Evolutionary conservation across 257 asterid species (phyloP), one percentile per base, ranked within the genome.

Genomic region (Verbascum thapsus): DNA sequence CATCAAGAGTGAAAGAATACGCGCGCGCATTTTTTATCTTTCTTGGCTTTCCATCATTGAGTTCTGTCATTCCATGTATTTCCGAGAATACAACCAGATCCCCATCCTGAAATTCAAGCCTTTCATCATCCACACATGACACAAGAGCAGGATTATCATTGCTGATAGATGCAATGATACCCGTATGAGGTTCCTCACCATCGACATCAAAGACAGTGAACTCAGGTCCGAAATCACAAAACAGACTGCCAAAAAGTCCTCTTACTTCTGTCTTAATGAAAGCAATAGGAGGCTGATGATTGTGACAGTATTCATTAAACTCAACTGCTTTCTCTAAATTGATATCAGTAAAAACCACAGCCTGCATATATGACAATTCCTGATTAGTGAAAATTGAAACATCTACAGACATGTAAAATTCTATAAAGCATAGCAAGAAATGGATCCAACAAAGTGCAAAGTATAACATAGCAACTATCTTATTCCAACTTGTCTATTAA

Each of bases 21-120:
- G 96, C 90, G 42, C 96, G 82, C 2, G 96, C 81, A 71, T 69
- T 78, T 53, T 60, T 75, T 32, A 91, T 75, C 72, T 81, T 91
- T 74, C 98, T 83, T n/a, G 95, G 96, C 76, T 85, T 91, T 70
- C 98, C 98, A 78, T 88, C 98, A 75, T 88, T 91, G 44, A 91
- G 91, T 55, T 86, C 95, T 4, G 91, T 76, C 98, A 88, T 91
- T 52, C 98, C 98, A 16, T 67, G 80, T 12, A 91, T 61, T 78
- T 91, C 98, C 47, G 98, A 88, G 72, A 91, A 91, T 61, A 88
- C 84, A 40, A 91, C 96, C 50, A 85, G 80, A 70, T 91, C 96
- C 55, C 96, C 96, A 56, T 88, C 98, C 77, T 91, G 85, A 76
- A 91, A 91, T 78, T 91, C 98, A 19, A 91, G 91, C 80, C 98